A percentile compares a stretch with the other conserved stretches of the same genome.
Evolutionary conservation across 306 rosid genomes (phyloP).

Genomic region (Coriaria nepalensis): DNA sequence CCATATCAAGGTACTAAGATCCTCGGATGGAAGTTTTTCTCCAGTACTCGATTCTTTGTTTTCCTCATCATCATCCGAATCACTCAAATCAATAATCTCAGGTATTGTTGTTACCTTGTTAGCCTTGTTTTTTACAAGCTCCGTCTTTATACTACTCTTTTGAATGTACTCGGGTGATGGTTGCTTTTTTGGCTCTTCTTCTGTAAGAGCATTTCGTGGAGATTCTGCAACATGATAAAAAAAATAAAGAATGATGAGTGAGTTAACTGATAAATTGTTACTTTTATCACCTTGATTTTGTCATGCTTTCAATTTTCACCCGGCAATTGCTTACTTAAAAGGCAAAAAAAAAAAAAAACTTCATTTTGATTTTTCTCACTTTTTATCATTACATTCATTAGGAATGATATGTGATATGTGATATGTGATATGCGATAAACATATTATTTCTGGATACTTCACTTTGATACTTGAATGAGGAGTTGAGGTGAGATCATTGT

Average conservation of each 20-base stretch:
- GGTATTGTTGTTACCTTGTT: conserved; percentile 15
- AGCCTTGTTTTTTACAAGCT: conserved; percentile 4
- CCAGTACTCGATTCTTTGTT: conserved; percentile 12
- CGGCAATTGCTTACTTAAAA: too few relatives aligned
- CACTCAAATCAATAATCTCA: conserved; percentile 40
- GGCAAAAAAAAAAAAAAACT: too few relatives aligned
- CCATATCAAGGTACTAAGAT: conserved; percentile 31
- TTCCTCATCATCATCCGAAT: conserved; percentile 43
- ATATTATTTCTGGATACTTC: too few relatives aligned
- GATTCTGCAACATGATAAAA: conserved; percentile 26
- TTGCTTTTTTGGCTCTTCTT: conserved; percentile 21
- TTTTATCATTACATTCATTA: too few relatives aligned
- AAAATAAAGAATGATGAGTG: conserved; percentile 6
- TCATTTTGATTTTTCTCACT: too few relatives aligned
- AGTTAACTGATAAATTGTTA: neutral
- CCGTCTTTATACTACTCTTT: conserved; percentile 5
- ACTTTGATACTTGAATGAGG: too few relatives aligned
- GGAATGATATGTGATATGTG: too few relatives aligned
- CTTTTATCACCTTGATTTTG: too few relatives aligned
- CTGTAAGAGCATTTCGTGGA: conserved; percentile 5
- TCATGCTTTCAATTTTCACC: too few relatives aligned
- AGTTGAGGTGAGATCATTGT: too few relatives aligned
- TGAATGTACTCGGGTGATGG: conserved; percentile 8
- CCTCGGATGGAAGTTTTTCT: conserved; percentile 15
- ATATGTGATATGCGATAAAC: too few relatives aligned